Evolutionary conservation across 768 basidiomycete species (phyloP), one percentile per base, ranked within the genome.

Genomic region (Hygrophoropsis aurantiaca): DNA sequence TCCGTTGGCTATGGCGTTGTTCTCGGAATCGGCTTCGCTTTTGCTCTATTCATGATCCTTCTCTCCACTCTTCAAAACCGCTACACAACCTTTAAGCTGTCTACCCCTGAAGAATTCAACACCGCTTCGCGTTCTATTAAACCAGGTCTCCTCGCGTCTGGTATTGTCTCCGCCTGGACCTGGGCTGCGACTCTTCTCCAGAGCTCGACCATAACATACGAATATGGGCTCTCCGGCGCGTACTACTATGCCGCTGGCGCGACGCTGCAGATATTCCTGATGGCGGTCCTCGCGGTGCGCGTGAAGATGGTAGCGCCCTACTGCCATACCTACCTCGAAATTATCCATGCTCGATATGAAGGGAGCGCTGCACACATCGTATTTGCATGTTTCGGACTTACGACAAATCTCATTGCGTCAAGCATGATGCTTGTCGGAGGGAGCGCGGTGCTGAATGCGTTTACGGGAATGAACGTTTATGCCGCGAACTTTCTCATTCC

Each of bases 381-480:
- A n/a, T 62, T 59, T 44, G 47, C 56, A 33, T 48, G 41, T 23
- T 51, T 39, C 32, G 50, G 37, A 3, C 27, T 54, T 23, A 49
- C 47, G 9, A 52, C 51, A 15, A 54, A 54, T 34, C 35, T 70
- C 49, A 68, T 71, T 20, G 54, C 60, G 4, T 49, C 66, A n/a
- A 57, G 54, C 27, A 56, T 71, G 15, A 51, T 72, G 3, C 55
- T 73, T 5, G 36, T 38, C 16, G 70, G 70, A 7, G 69, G 63
- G 19, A 58, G 56, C n/a, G 58, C 55, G 3, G 59, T 58, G 11
- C 59, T 71, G 37, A 58, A 54, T 38, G 51, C 58, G n/a, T 44
- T 69, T 8, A 65, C 68, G 1, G 67, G 64, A 1, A 65, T 64
- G 54, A 61, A 62, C 46, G 52, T 63, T 26, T 53, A 58, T 36